Conservation (phyloP, 257 asterid genomes). For the Solanum microdontum region DNA sequence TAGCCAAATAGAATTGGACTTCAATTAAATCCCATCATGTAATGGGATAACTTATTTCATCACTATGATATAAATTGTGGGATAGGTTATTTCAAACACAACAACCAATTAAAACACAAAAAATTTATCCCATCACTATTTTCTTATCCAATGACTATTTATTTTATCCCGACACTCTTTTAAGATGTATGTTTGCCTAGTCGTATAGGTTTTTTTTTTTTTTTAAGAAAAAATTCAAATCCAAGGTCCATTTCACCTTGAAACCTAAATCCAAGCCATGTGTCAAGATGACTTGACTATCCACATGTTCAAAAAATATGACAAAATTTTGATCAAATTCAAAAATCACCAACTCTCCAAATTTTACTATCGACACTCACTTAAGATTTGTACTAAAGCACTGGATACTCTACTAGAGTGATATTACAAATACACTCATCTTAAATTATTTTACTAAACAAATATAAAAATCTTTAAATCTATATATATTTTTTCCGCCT, state of each 20-base stretch:
- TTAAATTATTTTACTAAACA: background rate
- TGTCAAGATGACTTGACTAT: background rate
- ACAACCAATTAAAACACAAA: background rate
- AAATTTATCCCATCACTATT: no score
- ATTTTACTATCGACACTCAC: background rate
- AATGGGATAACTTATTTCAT: accelerated
- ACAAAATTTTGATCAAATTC: background rate
- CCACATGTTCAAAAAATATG: background rate
- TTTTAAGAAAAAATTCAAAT: background rate
- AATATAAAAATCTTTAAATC: background rate
- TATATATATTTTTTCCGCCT: background rate
- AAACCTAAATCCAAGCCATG: background rate
- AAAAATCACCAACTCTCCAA: background rate
- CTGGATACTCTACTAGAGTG: background rate
- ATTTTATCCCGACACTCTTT: background rate
- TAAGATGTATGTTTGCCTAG: background rate
- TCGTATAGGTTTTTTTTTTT: no score
- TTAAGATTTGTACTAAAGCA: no score
- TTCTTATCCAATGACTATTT: no score
- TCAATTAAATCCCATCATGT: no score
- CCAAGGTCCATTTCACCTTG: accelerated
- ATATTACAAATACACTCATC: background rate
- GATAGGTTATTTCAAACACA: no score
- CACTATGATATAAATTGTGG: no score
- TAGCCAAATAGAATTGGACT: background rate